phyloP scores from a whole-genome alignment of 2,329 filamentous ascomycete species.

The Lachnellula occidentalis region DNA sequence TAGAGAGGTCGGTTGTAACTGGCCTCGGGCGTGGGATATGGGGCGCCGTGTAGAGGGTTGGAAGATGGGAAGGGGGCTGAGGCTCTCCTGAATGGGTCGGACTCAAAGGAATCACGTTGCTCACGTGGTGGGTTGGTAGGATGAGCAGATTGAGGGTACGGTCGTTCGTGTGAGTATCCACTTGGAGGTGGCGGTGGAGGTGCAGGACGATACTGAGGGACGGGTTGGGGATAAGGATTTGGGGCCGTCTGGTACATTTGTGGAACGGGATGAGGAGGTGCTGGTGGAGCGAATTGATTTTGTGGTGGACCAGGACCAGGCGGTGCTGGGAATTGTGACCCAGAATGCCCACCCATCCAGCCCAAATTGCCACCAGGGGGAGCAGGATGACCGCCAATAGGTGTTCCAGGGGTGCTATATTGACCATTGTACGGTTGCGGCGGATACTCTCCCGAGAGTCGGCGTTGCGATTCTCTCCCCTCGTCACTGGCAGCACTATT shows the following conservation, averaged over 20 bases:
- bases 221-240: conserved; percentile 9
- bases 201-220: conserved; percentile 10
- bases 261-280: conserved; percentile 7
- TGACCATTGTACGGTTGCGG: conserved; percentile 29
- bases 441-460: conserved; percentile 42
- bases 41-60: not conserved
- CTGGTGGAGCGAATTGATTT: conserved; percentile 14
- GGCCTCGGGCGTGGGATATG: conserved; percentile 15
- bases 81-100: conserved; percentile 12
- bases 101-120: conserved; percentile 13
- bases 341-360: conserved; percentile 5
- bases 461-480: conserved; percentile 34
- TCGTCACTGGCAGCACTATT: conserved; percentile 20
- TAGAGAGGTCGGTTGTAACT: conserved; percentile 13
- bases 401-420: conserved; percentile 17
- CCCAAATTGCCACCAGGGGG: conserved; percentile 30
- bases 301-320: not conserved
- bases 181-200: conserved; percentile 7
- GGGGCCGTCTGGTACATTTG: conserved; percentile 25
- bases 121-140: conserved; percentile 10
- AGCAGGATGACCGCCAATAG: conserved; percentile 25
- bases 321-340: conserved; percentile 12
- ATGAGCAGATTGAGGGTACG: conserved; percentile 9
- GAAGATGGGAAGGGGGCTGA: conserved; percentile 5
- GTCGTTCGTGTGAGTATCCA: conserved; percentile 3